Conservation (phyloP, 495 filamentous ascomycete species). For the Beverwykella pulmonaria region DNA sequence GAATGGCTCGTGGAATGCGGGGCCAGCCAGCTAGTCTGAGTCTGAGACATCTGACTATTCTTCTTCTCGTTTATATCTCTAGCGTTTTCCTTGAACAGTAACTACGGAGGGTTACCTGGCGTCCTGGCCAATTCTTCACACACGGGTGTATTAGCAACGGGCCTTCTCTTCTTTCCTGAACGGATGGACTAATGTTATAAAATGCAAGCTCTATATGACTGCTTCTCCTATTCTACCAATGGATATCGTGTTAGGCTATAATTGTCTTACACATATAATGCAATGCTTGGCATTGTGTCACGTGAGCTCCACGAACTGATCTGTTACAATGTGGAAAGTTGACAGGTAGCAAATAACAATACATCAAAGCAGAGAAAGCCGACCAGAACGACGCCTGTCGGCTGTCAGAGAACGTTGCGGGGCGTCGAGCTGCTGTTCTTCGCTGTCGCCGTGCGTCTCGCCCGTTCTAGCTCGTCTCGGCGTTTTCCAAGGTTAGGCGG, state of each 20-base stretch:
- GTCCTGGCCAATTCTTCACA: constrained; percentile 22
- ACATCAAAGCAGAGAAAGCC: too few relatives aligned
- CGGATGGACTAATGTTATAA: constrained; percentile 25
- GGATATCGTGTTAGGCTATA: too few relatives aligned
- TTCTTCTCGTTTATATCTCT: constrained; percentile 22
- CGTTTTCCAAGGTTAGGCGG: background rate
- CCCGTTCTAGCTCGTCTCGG: constrained; percentile 6
- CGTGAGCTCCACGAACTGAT: too few relatives aligned
- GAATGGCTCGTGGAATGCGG: background rate
- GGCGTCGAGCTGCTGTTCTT: too few relatives aligned
- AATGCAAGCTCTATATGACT: constrained; percentile 2
- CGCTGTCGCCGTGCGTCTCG: background rate
- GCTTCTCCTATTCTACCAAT: background rate
- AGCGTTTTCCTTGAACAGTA: constrained; percentile 24
- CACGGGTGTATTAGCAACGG: constrained; percentile 34
- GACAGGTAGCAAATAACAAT: too few relatives aligned
- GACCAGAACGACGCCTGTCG: too few relatives aligned
- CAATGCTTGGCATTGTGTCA: too few relatives aligned
- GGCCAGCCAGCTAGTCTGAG: background rate
- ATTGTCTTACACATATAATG: too few relatives aligned
- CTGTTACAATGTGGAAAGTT: too few relatives aligned
- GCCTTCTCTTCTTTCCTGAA: constrained; percentile 15
- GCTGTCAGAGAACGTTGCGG: too few relatives aligned
- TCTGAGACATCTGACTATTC: constrained; percentile 2
- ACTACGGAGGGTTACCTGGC: constrained; percentile 19